These are phyloP conservation scores for Colletotrichum echinochloae DNA, from an alignment of 2,329 filamentous ascomycete species.

Conservation along the genomic window DNA sequence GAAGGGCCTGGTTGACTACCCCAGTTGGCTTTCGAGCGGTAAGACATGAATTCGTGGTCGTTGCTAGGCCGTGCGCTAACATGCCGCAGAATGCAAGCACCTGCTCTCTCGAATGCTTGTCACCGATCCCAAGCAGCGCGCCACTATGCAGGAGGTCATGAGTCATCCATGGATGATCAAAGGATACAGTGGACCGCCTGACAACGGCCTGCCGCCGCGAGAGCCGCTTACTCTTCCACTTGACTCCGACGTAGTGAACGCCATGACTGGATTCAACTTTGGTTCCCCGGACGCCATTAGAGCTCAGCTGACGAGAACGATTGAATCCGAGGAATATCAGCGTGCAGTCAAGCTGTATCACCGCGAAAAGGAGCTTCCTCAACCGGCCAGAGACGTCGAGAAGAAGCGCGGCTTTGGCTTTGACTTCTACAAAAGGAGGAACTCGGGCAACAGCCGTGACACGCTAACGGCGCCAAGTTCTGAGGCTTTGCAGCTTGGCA, in stretches of 20 bases:
- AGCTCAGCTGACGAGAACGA: slow-evolving; percentile 82
- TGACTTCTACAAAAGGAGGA: slow-evolving; percentile 96
- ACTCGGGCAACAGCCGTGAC: slow-evolving; percentile 89
- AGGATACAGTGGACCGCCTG: slow-evolving; percentile 85
- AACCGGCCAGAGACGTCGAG: slow-evolving; percentile 73
- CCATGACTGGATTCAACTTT: slow-evolving; percentile 99
- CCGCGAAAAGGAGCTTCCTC: slow-evolving; percentile 72
- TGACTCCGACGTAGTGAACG: slow-evolving; percentile 84
- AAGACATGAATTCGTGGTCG: slow-evolving; percentile 51
- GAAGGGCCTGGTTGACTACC: slow-evolving; percentile 95
- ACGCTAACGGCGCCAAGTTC: slow-evolving; percentile 86
- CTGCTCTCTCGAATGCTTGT: slow-evolving; percentile 96
- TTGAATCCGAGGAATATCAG: slow-evolving; percentile 95
- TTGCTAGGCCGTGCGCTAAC: slow-evolving; percentile 50
- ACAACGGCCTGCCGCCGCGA: slow-evolving; percentile 86
- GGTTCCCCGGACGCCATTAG: slow-evolving; percentile 87
- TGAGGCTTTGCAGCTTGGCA: slow-evolving; percentile 84
- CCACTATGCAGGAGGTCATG: slow-evolving; percentile 91
- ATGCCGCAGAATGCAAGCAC: slow-evolving; percentile 83
- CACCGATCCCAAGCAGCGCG: slow-evolving; percentile 88
- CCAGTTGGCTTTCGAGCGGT: slow-evolving; percentile 91
- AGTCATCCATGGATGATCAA: slow-evolving; percentile 96
- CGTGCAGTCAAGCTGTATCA: slow-evolving; percentile 79
- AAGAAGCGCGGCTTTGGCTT: slow-evolving; percentile 90
- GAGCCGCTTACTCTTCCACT: slow-evolving; percentile 89